Evolutionary conservation across 2,329 filamentous ascomycete genomes (phyloP), one percentile per base, ranked within the genome.

Genomic region (Cladosporium sp.): DNA sequence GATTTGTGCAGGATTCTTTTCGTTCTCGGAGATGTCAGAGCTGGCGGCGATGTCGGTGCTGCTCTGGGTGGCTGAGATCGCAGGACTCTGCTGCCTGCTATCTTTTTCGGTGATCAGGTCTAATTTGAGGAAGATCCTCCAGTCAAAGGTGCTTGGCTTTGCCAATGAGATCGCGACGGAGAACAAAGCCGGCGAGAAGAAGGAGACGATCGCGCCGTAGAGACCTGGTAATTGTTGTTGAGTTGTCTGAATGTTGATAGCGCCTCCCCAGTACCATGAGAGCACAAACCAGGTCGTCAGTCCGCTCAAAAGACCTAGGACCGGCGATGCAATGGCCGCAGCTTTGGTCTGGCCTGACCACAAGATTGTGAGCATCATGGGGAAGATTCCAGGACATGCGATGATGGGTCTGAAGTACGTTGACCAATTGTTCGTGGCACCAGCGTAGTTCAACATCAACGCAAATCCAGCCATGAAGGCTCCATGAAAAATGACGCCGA

Each of bases 391-490:
- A 3, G 76, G 75, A 43, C 74, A 76, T 4, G 74, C 71, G 19
- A 78, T 67, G 20, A 78, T 74, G 0, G 74, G 75, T 28, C 73
- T 65, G 59, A 77, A 73, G 61, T 77, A 77, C 2, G 70, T 70
- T 14, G 74, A 71, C 73, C 78, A 81, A 39, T 75, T 80, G 69
- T 79, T 79, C 36, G 78, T 77, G 0, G 77, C 78, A 2, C 78
- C 78, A 20, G 74, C 78, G 60, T 81, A 80, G 52, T 80, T 74
- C 6, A 81, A 68, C 37, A 74, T 75, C 38, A 80, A 73, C 0
- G 79, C 75, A 39, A 82, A 74, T 0, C 72, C 78, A 0, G 78
- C 74, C 64, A 81, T 80, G 63, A 81, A 80, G 5, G 74, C 64
- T 2, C 74, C 78, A 51, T 80, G 76, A n/a, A 77, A 71, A 0